These are phyloP conservation scores for Boletus patriciae DNA, from an alignment of 768 basidiomycete species.

Conservation along the genomic window DNA sequence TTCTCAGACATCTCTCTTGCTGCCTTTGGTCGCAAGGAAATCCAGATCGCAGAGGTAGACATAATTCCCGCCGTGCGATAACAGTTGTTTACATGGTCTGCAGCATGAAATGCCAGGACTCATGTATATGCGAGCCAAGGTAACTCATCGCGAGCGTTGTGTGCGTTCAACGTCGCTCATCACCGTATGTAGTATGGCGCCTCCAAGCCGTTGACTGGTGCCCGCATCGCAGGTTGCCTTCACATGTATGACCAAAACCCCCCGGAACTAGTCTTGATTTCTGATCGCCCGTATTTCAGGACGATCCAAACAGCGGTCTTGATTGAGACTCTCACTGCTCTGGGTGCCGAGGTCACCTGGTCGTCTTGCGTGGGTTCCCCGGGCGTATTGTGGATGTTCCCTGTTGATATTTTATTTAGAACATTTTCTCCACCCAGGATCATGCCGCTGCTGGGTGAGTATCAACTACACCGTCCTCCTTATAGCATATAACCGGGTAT, in stretches of 20 bases:
- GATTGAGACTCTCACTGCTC: slow-evolving; percentile 93
- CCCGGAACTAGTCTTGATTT: neutral
- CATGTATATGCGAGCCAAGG: slow-evolving; percentile 90
- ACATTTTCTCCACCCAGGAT: slow-evolving; percentile 99
- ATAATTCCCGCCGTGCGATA: slow-evolving; percentile 15
- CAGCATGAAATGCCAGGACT: slow-evolving; percentile 95
- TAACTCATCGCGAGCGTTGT: slow-evolving; percentile 29
- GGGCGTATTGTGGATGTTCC: neutral
- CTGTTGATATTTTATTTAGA: slow-evolving; percentile 45
- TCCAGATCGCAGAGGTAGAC: slow-evolving; percentile 94
- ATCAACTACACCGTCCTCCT: neutral
- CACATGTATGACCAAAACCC: slow-evolving; percentile 70
- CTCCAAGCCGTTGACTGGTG: slow-evolving; percentile 85
- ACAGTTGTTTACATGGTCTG: slow-evolving; percentile 9
- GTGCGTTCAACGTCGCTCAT: slow-evolving; percentile 14
- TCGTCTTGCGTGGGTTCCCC: slow-evolving; percentile 81
- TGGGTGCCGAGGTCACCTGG: slow-evolving; percentile 98
- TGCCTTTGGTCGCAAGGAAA: slow-evolving; percentile 99
- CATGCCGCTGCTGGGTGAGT: slow-evolving; percentile 96
- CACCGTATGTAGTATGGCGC: slow-evolving; percentile 60
- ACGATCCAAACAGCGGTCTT: slow-evolving; percentile 98
- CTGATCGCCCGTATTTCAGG: slow-evolving; percentile 48
- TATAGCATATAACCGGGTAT: slow-evolving; percentile 1
- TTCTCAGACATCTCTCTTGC: slow-evolving; percentile 87
- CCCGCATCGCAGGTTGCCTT: slow-evolving; percentile 95